These are phyloP conservation scores for Trapa bicornis DNA, from an alignment of 345 rosid species.

Conservation along the genomic window DNA sequence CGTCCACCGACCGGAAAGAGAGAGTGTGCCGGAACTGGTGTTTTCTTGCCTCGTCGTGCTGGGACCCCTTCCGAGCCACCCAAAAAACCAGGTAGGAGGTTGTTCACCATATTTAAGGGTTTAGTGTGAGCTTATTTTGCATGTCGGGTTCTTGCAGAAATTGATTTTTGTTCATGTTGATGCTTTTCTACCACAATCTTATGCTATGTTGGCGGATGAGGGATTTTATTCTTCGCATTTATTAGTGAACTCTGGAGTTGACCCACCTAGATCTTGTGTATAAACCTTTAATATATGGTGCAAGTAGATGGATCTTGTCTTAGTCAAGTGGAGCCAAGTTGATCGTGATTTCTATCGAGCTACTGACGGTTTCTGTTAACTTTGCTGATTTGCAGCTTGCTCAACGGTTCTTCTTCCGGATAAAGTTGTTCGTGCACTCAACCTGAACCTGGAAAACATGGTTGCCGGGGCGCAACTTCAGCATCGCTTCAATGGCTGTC, in stretches of 20 bases:
- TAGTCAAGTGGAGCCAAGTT: background rate
- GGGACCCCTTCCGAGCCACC: conserved; percentile 24
- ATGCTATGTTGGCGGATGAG: too few species aligned
- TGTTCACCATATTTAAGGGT: conserved; percentile 2
- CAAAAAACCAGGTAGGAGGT: conserved; percentile 42
- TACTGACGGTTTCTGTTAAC: background rate
- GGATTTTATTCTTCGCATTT: background rate
- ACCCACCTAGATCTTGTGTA: background rate
- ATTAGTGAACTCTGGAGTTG: background rate
- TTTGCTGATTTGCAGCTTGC: conserved; percentile 12
- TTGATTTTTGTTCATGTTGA: background rate
- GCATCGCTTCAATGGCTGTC: conserved; percentile 19
- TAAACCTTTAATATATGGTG: background rate
- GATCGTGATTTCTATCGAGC: background rate
- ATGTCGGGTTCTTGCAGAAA: too few species aligned
- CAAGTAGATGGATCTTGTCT: background rate
- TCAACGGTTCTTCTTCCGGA: conserved; percentile 62
- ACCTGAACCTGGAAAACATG: conserved; percentile 37
- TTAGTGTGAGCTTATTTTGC: background rate
- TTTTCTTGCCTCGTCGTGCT: conserved; percentile 63
- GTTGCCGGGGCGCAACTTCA: conserved; percentile 20
- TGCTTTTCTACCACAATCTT: background rate
- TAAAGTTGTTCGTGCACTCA: conserved; percentile 66
- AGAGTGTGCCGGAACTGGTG: conserved; percentile 74
- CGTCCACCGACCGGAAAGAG: conserved; percentile 22